Conservation (phyloP, 306 rosid genomes). For the Glycine soja region DNA sequence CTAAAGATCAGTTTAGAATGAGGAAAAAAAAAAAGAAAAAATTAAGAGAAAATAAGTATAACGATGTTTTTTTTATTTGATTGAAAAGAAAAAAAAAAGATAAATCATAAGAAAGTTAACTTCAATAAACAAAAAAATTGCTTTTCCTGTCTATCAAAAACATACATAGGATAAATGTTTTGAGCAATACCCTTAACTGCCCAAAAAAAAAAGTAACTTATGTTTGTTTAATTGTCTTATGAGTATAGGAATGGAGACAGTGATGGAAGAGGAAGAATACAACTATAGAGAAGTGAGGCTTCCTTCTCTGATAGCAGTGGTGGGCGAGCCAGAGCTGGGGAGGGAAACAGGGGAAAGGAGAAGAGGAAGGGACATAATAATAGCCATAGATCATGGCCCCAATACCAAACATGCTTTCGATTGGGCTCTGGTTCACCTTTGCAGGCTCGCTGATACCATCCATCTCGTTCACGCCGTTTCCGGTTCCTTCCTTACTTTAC, state of each 20-base stretch:
- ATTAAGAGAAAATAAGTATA: no score
- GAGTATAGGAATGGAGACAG: constrained; percentile 72
- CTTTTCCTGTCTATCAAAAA: no score
- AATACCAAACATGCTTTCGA: constrained; percentile 88
- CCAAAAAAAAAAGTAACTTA: no score
- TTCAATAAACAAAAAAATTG: no score
- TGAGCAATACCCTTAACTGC: no score
- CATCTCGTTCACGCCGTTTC: constrained; percentile 87
- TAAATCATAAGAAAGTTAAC: no score
- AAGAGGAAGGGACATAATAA: constrained; percentile 72
- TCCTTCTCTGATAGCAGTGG: constrained; percentile 58
- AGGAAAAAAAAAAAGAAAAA: no score
- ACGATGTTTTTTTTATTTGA: no score
- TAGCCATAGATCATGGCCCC: constrained; percentile 85
- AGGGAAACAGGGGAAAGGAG: constrained; percentile 77
- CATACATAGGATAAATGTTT: no score
- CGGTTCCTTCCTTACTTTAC: constrained; percentile 44
- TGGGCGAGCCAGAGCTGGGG: constrained; percentile 64
- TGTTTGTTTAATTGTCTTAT: no score
- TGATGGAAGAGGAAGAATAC: constrained; percentile 77
- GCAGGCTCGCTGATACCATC: constrained; percentile 82
- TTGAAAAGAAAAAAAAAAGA: no score
- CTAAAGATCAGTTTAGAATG: no score
- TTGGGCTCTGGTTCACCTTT: constrained; percentile 84
- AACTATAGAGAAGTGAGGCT: constrained; percentile 76